These are phyloP conservation scores for Coniochaeta pulveracea DNA, from an alignment of 2,329 filamentous ascomycete genomes.

Conservation along the genomic window DNA sequence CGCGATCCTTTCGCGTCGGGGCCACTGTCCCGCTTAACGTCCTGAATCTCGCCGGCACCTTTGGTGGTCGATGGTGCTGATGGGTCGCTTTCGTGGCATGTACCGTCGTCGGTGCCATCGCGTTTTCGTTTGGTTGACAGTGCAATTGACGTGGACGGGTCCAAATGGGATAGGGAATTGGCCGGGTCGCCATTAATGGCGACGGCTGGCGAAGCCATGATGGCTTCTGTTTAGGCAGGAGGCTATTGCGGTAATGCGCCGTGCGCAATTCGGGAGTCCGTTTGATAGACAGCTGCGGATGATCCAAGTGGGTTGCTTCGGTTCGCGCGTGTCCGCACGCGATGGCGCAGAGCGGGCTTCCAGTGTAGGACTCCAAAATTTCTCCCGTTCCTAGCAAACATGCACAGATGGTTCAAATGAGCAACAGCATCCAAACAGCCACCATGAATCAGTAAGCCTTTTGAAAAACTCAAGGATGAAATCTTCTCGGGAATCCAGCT, in stretches of 20 bases:
- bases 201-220: conserved; percentile 22
- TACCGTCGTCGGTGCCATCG: conserved; percentile 34
- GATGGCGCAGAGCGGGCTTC: conserved; percentile 5
- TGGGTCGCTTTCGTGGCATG: conserved; percentile 11
- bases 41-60: conserved; percentile 12
- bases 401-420: conserved; percentile 8
- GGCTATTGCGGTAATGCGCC: too few species aligned
- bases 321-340: conserved; percentile 16
- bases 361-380: conserved; percentile 12
- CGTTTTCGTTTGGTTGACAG: conserved; percentile 44
- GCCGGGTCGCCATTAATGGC: conserved; percentile 16
- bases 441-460: conserved; percentile 8
- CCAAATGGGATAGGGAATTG: conserved; percentile 15
- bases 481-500: too few species aligned
- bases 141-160: conserved; percentile 17
- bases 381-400: conserved; percentile 8
- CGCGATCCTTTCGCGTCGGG: conserved; percentile 17
- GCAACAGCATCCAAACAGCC: conserved; percentile 13
- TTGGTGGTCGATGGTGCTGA: conserved; percentile 14
- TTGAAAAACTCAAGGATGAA: too few species aligned
- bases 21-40: too few species aligned
- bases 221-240: too few species aligned
- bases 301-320: conserved; percentile 15
- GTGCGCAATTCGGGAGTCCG: too few species aligned
- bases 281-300: too few species aligned